A percentile compares a stretch with the other conserved stretches of the same genome.
phyloP scores from a whole-genome alignment of 331 rosid species.

The Acacia concinna region DNA sequence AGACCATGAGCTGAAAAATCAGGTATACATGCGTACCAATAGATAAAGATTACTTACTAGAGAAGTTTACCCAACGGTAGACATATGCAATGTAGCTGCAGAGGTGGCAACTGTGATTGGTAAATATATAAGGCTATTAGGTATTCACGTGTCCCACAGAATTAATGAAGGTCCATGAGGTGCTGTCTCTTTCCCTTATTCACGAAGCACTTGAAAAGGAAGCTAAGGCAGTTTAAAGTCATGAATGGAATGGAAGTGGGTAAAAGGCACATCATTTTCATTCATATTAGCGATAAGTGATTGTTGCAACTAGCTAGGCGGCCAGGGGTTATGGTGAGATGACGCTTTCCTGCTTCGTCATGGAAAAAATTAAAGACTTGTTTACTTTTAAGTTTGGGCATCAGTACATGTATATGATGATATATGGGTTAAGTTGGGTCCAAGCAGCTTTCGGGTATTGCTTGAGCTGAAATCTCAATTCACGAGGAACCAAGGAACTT shows the following conservation, averaged over 20 bases:
- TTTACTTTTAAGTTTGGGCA: too few relatives aligned
- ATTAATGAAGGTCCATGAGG: not conserved
- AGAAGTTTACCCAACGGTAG: conserved; percentile 2
- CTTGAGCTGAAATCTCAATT: not conserved
- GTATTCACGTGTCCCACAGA: not conserved
- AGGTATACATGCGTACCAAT: not conserved
- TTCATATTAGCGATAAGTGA: not conserved
- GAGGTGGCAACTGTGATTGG: not conserved
- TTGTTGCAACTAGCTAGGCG: not conserved
- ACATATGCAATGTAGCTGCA: not conserved
- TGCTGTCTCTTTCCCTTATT: conserved; percentile 2
- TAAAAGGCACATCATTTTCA: not conserved
- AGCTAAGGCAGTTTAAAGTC: not conserved
- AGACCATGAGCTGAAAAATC: not conserved
- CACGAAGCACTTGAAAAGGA: not conserved
- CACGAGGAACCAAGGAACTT: not conserved
- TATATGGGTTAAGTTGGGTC: not conserved
- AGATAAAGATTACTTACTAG: conserved; percentile 13
- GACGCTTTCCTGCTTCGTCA: conserved; percentile 6
- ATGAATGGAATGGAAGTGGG: too few relatives aligned
- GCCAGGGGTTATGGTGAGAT: not conserved
- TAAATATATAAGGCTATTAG: not conserved
- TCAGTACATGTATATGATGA: too few relatives aligned
- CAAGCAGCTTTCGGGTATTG: not conserved
- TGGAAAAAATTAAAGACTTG: not conserved